A percentile compares a stretch with the other conserved stretches of the same genome.
phyloP scores from a whole-genome alignment of 441 rosid species.

The Populus trichocarpa region DNA sequence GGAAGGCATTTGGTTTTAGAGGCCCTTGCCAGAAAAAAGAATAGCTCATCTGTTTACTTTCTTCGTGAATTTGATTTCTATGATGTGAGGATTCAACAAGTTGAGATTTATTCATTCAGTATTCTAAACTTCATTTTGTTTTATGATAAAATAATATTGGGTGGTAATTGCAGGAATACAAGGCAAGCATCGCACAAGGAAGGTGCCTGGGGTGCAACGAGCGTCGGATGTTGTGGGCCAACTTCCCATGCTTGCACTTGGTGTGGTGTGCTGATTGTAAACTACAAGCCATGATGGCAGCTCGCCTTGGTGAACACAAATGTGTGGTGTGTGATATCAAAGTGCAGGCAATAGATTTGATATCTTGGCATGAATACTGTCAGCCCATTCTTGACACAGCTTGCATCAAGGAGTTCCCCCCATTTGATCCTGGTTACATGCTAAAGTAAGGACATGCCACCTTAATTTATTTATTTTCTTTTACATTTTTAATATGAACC shows the following conservation, averaged over 20 bases:
- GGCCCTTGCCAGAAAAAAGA: constrained; percentile 43
- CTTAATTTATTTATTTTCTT: neutral
- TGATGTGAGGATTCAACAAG: constrained; percentile 41
- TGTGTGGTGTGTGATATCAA: constrained; percentile 70
- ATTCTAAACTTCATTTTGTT: neutral
- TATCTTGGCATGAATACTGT: constrained; percentile 17
- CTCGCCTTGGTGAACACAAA: constrained; percentile 41
- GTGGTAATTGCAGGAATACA: constrained; percentile 48
- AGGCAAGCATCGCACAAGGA: constrained; percentile 35
- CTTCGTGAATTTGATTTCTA: constrained; percentile 78
- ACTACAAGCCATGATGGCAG: constrained; percentile 30
- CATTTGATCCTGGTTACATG: constrained; percentile 11
- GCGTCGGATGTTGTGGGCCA: constrained; percentile 48
- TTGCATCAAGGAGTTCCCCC: constrained; percentile 18
- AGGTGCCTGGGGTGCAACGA: constrained; percentile 69
- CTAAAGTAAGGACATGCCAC: constrained; percentile 17
- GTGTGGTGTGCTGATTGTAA: constrained; percentile 75
- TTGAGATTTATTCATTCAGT: neutral
- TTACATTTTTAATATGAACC: neutral
- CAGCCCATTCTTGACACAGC: constrained; percentile 10
- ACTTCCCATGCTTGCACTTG: constrained; percentile 68
- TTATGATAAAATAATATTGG: neutral
- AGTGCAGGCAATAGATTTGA: constrained; percentile 43
- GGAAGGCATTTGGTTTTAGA: constrained; percentile 56
- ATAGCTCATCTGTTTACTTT: constrained; percentile 49